Conservation (phyloP, 1,284 basidiomycete species). For the Rhodotorula sp. region DNA sequence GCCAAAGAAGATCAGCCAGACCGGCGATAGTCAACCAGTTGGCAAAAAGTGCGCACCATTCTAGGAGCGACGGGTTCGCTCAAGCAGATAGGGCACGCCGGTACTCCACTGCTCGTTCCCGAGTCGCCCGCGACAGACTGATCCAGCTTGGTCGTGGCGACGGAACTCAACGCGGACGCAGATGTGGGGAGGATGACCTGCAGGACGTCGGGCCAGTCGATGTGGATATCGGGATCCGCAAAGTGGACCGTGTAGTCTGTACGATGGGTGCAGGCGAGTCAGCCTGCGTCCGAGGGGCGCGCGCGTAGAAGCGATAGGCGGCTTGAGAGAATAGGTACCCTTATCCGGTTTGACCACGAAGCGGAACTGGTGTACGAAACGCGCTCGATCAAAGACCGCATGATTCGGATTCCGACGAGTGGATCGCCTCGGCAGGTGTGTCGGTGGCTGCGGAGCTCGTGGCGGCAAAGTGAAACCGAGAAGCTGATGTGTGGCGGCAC, state of each 20-base stretch:
- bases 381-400: constrained; percentile 30
- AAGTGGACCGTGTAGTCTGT: constrained; percentile 94
- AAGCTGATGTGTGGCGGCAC: constrained; percentile 28
- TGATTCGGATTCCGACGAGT: constrained; percentile 13
- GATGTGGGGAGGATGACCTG: constrained; percentile 87
- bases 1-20: neutral
- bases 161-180: constrained; percentile 48
- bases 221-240: constrained; percentile 66
- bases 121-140: constrained; percentile 39
- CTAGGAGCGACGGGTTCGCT: constrained; percentile 85
- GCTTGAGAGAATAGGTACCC: constrained; percentile 10
- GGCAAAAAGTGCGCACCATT: constrained; percentile 69
- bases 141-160: constrained; percentile 46
- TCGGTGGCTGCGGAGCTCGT: constrained; percentile 26
- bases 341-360: constrained; percentile 82
- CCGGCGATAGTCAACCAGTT: neutral
- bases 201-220: constrained; percentile 94
- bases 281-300: too few relatives aligned
- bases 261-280: neutral
- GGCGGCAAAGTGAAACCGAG: constrained; percentile 44
- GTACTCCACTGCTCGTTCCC: constrained; percentile 38
- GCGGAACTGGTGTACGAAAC: constrained; percentile 86
- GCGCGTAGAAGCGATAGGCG: neutral
- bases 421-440: constrained; percentile 28
- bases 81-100: constrained; percentile 91